Conservation (phyloP, 345 rosid genomes). For the Raphanus sativus region DNA sequence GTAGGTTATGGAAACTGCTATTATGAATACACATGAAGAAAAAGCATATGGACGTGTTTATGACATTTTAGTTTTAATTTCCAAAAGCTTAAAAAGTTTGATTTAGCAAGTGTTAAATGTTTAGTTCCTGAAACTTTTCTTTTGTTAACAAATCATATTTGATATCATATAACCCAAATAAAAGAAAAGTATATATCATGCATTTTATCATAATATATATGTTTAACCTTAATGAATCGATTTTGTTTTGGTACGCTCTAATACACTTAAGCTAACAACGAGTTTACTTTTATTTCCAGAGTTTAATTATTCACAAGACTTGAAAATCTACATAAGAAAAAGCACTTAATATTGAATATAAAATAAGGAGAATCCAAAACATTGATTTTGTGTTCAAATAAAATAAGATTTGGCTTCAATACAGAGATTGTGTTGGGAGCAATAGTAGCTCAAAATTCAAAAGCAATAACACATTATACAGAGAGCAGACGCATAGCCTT, state of each 20-base stretch:
- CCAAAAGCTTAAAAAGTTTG: not conserved
- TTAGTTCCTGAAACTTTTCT: not conserved
- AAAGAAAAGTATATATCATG: not conserved
- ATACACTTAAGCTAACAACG: not conserved
- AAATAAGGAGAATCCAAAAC: no score
- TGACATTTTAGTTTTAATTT: not conserved
- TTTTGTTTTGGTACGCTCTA: not conserved
- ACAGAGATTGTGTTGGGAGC: not conserved
- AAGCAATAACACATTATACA: not conserved
- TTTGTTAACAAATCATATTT: not conserved
- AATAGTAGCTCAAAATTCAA: not conserved
- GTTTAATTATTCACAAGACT: not conserved
- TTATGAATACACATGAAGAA: constrained; percentile 37
- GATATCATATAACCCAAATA: not conserved
- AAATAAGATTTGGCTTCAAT: not conserved
- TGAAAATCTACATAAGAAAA: not conserved
- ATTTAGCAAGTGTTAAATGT: not conserved
- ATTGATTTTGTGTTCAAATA: not conserved
- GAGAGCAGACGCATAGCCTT: not conserved
- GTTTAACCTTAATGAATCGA: no score
- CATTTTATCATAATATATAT: not conserved
- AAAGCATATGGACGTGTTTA: not conserved
- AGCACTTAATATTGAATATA: no score
- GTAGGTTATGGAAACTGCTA: constrained; percentile 59
- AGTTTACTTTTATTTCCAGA: not conserved